phyloP scores from a whole-genome alignment of 2,329 filamentous ascomycete species.

The Colletotrichum sp. region DNA sequence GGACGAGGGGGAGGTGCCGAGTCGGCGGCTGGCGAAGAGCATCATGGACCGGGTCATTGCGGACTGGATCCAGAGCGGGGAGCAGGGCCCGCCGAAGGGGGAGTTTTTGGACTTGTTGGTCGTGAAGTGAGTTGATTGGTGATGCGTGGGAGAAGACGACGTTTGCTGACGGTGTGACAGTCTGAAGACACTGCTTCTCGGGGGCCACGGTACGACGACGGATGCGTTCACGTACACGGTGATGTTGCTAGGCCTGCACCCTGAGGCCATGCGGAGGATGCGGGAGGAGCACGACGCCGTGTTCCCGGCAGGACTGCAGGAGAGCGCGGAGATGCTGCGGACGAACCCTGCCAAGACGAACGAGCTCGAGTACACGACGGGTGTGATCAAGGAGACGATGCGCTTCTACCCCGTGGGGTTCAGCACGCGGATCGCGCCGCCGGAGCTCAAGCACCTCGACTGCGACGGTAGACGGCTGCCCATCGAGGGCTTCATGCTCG shows the following conservation, averaged over 20 bases:
- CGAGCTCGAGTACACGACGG: slow-evolving; percentile 55
- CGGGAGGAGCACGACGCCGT: slow-evolving; percentile 27
- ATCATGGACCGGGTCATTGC: slow-evolving; percentile 28
- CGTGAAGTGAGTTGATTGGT: neutral
- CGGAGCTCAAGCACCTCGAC: slow-evolving; percentile 38
- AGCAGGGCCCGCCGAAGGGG: slow-evolving; percentile 2
- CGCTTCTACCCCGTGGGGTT: slow-evolving; percentile 54
- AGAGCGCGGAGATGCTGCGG: slow-evolving; percentile 38
- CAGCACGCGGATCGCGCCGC: slow-evolving; percentile 37
- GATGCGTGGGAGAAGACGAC: neutral
- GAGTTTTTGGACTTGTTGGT: slow-evolving; percentile 21
- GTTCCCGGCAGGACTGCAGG: slow-evolving; percentile 30
- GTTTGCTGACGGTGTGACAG: neutral
- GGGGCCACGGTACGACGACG: slow-evolving; percentile 29
- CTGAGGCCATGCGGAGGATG: slow-evolving; percentile 20
- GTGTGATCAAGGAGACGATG: slow-evolving; percentile 59
- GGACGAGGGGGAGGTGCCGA: slow-evolving; percentile 11
- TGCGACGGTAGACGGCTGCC: slow-evolving; percentile 40
- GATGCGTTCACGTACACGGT: slow-evolving; percentile 14
- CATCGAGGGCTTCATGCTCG: slow-evolving; percentile 32
- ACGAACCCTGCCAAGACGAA: slow-evolving; percentile 49
- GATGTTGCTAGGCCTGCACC: slow-evolving; percentile 26
- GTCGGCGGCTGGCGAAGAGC: slow-evolving; percentile 19
- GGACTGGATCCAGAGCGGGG: slow-evolving; percentile 17
- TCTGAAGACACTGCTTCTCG: slow-evolving; percentile 27